A percentile compares a stretch with the other conserved stretches of the same genome.
phyloP scores from a whole-genome alignment of 176 grass and related monocot species.

The Poa annua region DNA sequence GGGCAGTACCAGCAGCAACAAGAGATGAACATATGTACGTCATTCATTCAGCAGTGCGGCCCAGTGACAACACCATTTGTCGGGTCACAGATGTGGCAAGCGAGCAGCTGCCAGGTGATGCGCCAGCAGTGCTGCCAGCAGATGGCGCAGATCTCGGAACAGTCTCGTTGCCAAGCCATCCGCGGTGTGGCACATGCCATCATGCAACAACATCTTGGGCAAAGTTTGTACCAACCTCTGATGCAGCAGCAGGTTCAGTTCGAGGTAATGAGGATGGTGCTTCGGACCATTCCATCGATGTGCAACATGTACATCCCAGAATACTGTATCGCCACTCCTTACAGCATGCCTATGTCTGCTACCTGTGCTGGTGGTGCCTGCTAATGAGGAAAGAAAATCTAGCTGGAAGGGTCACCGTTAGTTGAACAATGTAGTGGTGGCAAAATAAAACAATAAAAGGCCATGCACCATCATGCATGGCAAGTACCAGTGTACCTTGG shows the following conservation, averaged over 20 bases:
- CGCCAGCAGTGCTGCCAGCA: constrained; percentile 33
- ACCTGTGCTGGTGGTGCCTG: background rate
- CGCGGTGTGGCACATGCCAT: background rate
- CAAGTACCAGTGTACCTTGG: background rate
- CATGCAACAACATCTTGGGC: background rate
- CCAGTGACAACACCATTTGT: background rate
- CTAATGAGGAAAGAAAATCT: background rate
- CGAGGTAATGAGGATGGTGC: background rate
- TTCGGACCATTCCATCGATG: background rate
- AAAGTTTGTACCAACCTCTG: background rate
- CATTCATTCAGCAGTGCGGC: background rate
- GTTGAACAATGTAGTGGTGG: background rate
- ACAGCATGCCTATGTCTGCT: background rate
- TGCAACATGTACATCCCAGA: background rate
- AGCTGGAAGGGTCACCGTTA: background rate
- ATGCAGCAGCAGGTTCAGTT: background rate
- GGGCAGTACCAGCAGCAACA: background rate
- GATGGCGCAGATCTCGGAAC: background rate
- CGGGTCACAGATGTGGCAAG: background rate
- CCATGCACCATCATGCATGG: constrained; percentile 3
- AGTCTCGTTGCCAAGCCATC: background rate
- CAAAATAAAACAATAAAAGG: background rate
- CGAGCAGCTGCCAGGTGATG: constrained; percentile 8
- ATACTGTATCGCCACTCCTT: background rate
- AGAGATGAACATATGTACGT: background rate